Percentiles rank a stretch among this genome's conserved stretches.
These are phyloP conservation scores for Suhomyces bribrorum DNA, from an alignment of 1,139 yeast species.

Conservation along the genomic window DNA sequence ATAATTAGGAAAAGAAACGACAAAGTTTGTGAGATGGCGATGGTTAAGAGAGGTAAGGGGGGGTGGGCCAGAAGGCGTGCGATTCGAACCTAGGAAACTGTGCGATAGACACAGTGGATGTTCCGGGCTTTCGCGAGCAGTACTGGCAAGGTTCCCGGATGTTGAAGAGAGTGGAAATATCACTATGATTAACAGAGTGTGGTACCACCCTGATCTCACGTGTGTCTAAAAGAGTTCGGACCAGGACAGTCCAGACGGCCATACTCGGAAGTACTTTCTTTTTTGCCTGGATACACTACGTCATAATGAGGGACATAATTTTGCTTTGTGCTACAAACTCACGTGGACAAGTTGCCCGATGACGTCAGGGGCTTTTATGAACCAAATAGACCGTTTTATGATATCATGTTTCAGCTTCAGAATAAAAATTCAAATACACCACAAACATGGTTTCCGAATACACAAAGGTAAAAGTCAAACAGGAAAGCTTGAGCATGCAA, in stretches of 20 bases:
- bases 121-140: too few relatives aligned
- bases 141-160: too few relatives aligned
- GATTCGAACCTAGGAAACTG: background rate
- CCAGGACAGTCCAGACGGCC: background rate
- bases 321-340: constrained; percentile 8
- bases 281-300: constrained; percentile 7
- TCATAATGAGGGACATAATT: constrained; percentile 6
- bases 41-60: background rate
- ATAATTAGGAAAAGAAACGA: constrained; percentile 8
- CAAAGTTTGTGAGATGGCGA: background rate
- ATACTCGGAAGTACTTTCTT: background rate
- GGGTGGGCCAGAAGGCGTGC: too few relatives aligned
- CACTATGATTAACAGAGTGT: too few relatives aligned
- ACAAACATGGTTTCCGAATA: background rate
- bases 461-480: background rate
- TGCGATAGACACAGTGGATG: background rate
- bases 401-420: constrained; percentile 5
- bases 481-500: background rate
- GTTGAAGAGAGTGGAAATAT: too few relatives aligned
- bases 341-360: constrained; percentile 7
- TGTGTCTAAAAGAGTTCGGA: background rate
- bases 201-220: background rate
- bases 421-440: background rate
- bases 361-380: constrained; percentile 12
- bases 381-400: constrained; percentile 3